Evolutionary conservation across 345 rosid species (phyloP).

Genomic region (Euclidium syriacum): DNA sequence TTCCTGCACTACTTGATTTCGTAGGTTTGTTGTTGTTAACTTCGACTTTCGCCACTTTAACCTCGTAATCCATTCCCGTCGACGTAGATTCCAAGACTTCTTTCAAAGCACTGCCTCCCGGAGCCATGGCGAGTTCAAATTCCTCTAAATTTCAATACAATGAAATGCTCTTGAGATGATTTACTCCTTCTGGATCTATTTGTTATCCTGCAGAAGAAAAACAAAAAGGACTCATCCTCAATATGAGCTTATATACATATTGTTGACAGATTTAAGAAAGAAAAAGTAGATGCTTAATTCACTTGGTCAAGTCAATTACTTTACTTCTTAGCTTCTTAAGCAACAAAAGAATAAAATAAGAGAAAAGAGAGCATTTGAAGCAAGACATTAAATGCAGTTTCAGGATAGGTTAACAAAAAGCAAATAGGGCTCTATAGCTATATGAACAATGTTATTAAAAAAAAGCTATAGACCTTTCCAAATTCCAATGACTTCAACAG

Average conservation of each 20-base stretch:
- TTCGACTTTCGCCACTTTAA: slow-evolving; percentile 39
- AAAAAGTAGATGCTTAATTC: slow-evolving; percentile 8
- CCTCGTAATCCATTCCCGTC: slow-evolving; percentile 43
- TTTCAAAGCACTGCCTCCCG: slow-evolving; percentile 60
- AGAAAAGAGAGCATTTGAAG: slow-evolving; percentile 1
- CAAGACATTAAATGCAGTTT: slow-evolving; percentile 23
- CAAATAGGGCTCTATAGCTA: slow-evolving; percentile 13
- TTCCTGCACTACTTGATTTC: slow-evolving; percentile 39
- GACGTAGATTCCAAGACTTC: slow-evolving; percentile 53
- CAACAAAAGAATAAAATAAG: not conserved
- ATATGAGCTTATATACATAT: not conserved
- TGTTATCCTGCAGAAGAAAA: slow-evolving; percentile 14
- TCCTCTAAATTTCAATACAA: not conserved
- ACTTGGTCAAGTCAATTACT: slow-evolving; percentile 13
- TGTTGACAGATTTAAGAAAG: not conserved
- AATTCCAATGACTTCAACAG: slow-evolving; percentile 14
- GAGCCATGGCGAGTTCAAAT: slow-evolving; percentile 37
- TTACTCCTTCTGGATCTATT: slow-evolving; percentile 5
- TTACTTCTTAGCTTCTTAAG: slow-evolving; percentile 1
- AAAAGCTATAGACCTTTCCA: slow-evolving; percentile 18
- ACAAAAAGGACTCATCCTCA: not conserved
- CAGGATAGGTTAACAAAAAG: slow-evolving; percentile 10
- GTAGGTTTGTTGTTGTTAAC: slow-evolving; percentile 38
- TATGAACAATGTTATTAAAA: slow-evolving; percentile 6
- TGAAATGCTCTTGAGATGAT: not conserved